Evolutionary conservation across 2,329 filamentous ascomycete genomes (phyloP), one percentile per base, ranked within the genome.

Genomic region (Capronia americana): DNA sequence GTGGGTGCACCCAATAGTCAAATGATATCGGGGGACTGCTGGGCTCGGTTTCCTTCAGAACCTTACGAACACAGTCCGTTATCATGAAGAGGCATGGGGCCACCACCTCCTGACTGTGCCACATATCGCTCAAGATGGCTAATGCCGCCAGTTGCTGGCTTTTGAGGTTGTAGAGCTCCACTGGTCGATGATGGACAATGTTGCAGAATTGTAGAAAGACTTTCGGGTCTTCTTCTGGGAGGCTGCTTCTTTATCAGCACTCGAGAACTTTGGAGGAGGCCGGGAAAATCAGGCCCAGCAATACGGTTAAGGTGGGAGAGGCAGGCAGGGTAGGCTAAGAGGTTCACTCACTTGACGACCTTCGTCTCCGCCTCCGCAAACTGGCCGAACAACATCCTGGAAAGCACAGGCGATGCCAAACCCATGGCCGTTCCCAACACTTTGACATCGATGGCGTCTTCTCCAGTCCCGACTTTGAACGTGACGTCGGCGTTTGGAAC

Each of bases 141-240:
- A 51, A 7, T 23, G 20, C 48, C 8, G 1, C 8, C 10, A 51
- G 10, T 28, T 51, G 48, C 20, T 10, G 11, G 23, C 48, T 17
- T 11, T 8, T 26, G 23, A 51, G 23, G 8, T 51, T 20, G 24
- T 12, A 12, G 10, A 34, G 17, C 11, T 28, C n/a, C 12, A 26
- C 14, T 3, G 38, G 24, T 48, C 26, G 26, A 24, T 50, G 20
- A 34, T 60, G 57, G 20, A 60, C 20, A n/a, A 50, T 50, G 14
- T 60, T 60, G 44, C 34, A 60, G 34, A 50, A 60, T 14, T 60
- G 32, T 10, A 60, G 4, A 11, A 60, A 14, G 28, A 26, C 41
- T n/a, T 60, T 4, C 2, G 57, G 41, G 24, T 60, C 38, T 1
- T 17, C 41, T 7, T 41, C 38, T n/a, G 34, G 41, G 2, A 60